Base-by-base conservation (phyloP, 768 basidiomycete genomes). In the Termitomyces sp. region DNA sequence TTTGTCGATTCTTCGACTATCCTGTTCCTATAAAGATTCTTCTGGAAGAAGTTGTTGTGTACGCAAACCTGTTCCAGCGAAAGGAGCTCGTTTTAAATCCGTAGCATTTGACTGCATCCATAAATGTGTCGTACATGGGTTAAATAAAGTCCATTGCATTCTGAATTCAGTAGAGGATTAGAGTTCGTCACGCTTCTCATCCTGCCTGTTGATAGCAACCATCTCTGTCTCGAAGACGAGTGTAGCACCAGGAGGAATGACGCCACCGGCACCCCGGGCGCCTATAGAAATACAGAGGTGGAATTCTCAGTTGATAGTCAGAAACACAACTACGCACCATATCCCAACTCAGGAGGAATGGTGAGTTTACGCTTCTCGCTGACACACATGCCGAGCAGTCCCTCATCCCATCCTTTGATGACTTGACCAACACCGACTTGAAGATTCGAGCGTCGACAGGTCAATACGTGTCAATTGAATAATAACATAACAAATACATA, bases 161-260 rank as follows among this genome's bases (percentile, higher is more conserved):
- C 43, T 7, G 22, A 9, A 22, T 6, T 44, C 9, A 4, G 9
- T 28, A 17, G 32, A 44, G 1, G 17, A 40, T 43, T 10, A 50
- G 22, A 55, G 41, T 38, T 55, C 54, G 22, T 55, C 47, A n/a
- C 47, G 46, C 7, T 42, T 5, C 7, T 24, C 40, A 12, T 37
- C 44, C 19, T 35, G 22, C 53, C 38, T 56, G 55, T 86, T 76
- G 62, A 95, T 69, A 43, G 74, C 76, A n/a, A 87, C 72, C 26
- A 96, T 78, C 66, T 96, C 93, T 11, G 90, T 88, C 8, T 91
- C 88, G 71, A 97, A 96, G 19, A 93, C 83, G 26, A 96, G 77
- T 7, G 86, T 85, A 12, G 92, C 83, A 63, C 87, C 75, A 38
- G 88, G 74, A 34, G 62, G 62, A 12, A 98, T 98, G 56, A 86